phyloP scores from a whole-genome alignment of 768 basidiomycete species.

The Tricholoma furcatifolium region DNA sequence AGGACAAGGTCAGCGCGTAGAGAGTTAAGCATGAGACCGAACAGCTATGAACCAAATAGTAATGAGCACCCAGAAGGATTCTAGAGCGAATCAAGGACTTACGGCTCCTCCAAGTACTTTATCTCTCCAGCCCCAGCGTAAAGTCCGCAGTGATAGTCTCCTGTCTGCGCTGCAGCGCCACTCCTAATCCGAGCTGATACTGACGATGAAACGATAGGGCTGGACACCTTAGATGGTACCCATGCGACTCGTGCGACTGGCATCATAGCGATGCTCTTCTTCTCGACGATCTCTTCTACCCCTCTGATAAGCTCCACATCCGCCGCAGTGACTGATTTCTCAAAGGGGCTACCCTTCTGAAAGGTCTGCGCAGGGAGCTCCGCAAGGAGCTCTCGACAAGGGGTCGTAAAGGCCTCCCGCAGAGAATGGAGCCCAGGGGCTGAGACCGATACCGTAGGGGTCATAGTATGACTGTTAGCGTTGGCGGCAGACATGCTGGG shows the following conservation, averaged over 20 bases:
- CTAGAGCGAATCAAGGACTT: not conserved
- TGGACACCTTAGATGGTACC: constrained; percentile 32
- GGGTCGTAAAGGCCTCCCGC: constrained; percentile 38
- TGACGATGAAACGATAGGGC: constrained; percentile 32
- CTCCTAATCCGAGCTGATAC: constrained; percentile 20
- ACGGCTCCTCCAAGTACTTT: too few species aligned
- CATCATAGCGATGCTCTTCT: constrained; percentile 38
- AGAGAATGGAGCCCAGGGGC: constrained; percentile 46
- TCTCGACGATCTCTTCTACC: constrained; percentile 40
- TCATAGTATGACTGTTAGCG: constrained; percentile 45
- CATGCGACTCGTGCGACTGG: constrained; percentile 48
- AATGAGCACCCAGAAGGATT: too few species aligned
- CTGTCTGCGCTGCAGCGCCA: constrained; percentile 15
- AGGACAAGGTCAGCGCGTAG: too few species aligned
- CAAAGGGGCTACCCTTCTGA: constrained; percentile 14
- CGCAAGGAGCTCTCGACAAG: too few species aligned
- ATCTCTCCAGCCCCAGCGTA: not conserved
- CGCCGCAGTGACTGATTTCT: constrained; percentile 19
- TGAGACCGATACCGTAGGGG: too few species aligned
- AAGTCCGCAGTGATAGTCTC: constrained; percentile 7
- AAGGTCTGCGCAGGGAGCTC: constrained; percentile 18
- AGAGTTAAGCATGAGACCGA: too few species aligned
- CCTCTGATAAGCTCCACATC: constrained; percentile 32
- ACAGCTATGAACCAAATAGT: too few species aligned
- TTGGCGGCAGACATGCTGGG: too few species aligned